Evolutionary conservation across 176 grass and related monocot genomes (phyloP), one percentile per base, ranked within the genome.

Genomic region (Aegilops bicornis): DNA sequence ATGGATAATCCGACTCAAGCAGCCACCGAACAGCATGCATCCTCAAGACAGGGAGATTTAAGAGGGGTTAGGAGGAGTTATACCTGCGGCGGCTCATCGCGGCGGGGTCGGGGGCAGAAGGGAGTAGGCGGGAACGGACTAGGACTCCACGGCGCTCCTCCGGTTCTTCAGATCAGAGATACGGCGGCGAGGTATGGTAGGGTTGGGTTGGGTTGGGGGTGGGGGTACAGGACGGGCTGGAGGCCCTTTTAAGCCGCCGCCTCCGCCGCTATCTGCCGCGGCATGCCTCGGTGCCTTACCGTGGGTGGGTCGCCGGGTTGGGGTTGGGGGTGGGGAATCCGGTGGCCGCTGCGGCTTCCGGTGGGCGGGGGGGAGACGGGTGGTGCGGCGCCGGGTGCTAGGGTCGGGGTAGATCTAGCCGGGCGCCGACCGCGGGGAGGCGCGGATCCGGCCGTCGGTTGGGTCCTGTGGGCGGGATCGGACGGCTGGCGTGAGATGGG

Each of bases 301-400:
- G 87, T 88, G 20, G 43, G 61, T 29, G 23, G 79, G 79, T 35
- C 37, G 79, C 61, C 79, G 79, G 79, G 39, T 65, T 30, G 25
- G 79, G 79, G 39, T 65, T 30, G 25, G 27, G 40, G 40, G 2
- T 10, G 42, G 10, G 63, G 79, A 79, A 61, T 79, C 56, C 77
- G 77, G 75, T 11, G 78, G 79, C 62, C 14, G 76, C 37, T 64
- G 43, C 43, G 43, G 32, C 79, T 85, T 89, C 50, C 88, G 47
- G 88, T 81, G 88, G 82, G 80, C 72, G 68, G 11, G 4, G 23
- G 11, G 4, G 24, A 73, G n/a, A 27, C 70, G 35, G 19, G 19
- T 10, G 68, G 17, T 69, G 66, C 25, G 27, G 27, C 11, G 27
- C 63, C 1, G 63, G 16, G 25, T 31, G 65, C 6, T n/a, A 8